Base-by-base conservation (phyloP, 2,329 filamentous ascomycete species). In the Coniella vitis region DNA sequence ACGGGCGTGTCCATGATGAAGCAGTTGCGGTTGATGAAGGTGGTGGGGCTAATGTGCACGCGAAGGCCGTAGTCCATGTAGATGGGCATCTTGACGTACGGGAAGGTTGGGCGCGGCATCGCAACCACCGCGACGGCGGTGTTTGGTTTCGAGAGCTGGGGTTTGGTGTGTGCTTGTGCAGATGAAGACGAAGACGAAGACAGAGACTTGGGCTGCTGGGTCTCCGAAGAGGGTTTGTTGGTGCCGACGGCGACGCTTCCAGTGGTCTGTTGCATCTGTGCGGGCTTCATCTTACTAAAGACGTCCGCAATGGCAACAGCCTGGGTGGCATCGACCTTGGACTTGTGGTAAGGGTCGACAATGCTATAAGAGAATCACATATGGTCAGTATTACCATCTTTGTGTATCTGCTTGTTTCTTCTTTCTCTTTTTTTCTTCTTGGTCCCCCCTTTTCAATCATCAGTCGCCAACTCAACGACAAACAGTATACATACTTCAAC, bases 1-100 rank as follows among this genome's bases (percentile, higher is more conserved):
- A 63, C 61, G 8, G 63, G 63, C 3, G 63, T 62, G 55, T 65
- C 64, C 47, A 64, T 58, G 48, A 67, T 65, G 50, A 53, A 60
- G 56, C 63, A 65, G 43, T 57, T 55, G 17, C 61, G 57, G 54
- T 64, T 64, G 56, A 66, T 63, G 42, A 61, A 63, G 10, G 63
- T 60, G 16, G 58, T 61, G 0, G 59, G 56, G 35, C 55, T 57
- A 34, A 67, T 60, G 35, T 52, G 55, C n/a, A 65, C 57, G 2
- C 61, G 58, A 12, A 61, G 46, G 17, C 63, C 64, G 45, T 65
- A 67, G 47, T 67, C 63, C 41, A 64, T 57, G 38, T 48, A 54
- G 44, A 67, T 52, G 1, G 63, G 61, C 19, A 58, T 57, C 55
- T 61, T 64, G 49, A 67, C 54, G 36, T 62, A 63, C 12, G 60